Evolutionary conservation across 2,329 filamentous ascomycete species (phyloP).

Genomic region (Alternaria hordeiaustralica): DNA sequence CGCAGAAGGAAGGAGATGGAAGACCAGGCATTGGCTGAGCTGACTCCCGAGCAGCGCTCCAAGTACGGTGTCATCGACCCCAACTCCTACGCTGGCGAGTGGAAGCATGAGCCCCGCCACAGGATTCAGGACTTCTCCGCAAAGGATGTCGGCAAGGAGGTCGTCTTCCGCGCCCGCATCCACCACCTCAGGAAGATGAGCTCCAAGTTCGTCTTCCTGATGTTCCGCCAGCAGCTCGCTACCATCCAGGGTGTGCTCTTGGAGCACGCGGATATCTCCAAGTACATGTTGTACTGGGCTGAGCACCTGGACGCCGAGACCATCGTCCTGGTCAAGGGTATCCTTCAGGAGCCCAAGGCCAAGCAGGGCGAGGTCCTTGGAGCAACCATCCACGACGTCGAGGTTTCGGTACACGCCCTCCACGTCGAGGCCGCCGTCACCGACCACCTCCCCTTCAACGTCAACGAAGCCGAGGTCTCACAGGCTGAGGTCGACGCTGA

Average conservation of each 20-base stretch:
- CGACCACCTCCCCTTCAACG: conserved; percentile 71
- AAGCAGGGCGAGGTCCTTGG: conserved; percentile 72
- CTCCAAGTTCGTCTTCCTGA: conserved; percentile 80
- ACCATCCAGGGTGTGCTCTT: conserved; percentile 85
- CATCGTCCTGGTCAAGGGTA: conserved; percentile 77
- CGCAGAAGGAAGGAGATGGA: conserved; percentile 58
- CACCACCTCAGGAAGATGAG: conserved; percentile 84
- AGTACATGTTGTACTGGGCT: conserved; percentile 84
- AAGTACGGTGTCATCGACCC: conserved; percentile 65
- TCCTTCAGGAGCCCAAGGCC: conserved; percentile 72
- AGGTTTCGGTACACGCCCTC: conserved; percentile 72
- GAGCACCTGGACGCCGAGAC: conserved; percentile 81
- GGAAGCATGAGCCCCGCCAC: conserved; percentile 56
- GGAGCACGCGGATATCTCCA: conserved; percentile 66
- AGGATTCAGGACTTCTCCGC: conserved; percentile 60
- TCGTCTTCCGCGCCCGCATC: conserved; percentile 73
- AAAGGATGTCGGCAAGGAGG: conserved; percentile 63
- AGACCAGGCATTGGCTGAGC: conserved; percentile 57
- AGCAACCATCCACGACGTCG: conserved; percentile 76
- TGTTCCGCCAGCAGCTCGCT: conserved; percentile 82
- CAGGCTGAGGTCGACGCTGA: conserved; percentile 62
- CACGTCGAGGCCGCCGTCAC: conserved; percentile 68
- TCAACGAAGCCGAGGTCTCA: conserved; percentile 72
- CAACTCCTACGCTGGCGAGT: conserved; percentile 63
- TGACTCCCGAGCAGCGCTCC: conserved; percentile 64